These are phyloP conservation scores for Trichoderma parareesei DNA, from an alignment of 495 filamentous ascomycete genomes.

Conservation along the genomic window DNA sequence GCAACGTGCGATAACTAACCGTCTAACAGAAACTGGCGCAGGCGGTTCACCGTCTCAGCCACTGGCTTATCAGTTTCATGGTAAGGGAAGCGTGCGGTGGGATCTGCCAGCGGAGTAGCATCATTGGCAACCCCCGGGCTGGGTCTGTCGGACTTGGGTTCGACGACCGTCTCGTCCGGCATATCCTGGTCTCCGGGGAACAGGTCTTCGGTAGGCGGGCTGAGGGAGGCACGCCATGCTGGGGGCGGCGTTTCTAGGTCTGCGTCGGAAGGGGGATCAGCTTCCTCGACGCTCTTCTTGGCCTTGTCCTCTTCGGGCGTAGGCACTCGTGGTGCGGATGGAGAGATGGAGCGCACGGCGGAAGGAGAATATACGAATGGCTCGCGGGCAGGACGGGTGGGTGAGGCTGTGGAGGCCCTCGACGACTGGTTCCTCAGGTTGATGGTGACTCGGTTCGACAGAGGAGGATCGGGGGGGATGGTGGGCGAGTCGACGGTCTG, in stretches of 20 bases:
- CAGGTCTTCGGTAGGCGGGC: constrained; percentile 29
- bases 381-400: no score
- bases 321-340: constrained; percentile 10
- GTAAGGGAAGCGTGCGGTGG: constrained; percentile 32
- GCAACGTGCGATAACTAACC: constrained; percentile 19
- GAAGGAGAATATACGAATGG: constrained; percentile 19
- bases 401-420: constrained; percentile 37
- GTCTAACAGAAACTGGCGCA: constrained; percentile 31
- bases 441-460: constrained; percentile 44
- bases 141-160: constrained; percentile 20
- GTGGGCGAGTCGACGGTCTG: constrained; percentile 12
- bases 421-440: constrained; percentile 40
- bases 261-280: constrained; percentile 18
- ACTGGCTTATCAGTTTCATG: constrained; percentile 28
- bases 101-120: constrained; percentile 17
- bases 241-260: constrained; percentile 14
- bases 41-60: constrained; percentile 27
- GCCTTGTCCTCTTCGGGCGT: constrained; percentile 20
- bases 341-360: constrained; percentile 20
- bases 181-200: constrained; percentile 19
- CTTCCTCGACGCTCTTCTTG: constrained; percentile 33
- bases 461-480: constrained; percentile 22
- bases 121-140: constrained; percentile 15
- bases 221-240: constrained; percentile 25
- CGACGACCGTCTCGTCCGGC: constrained; percentile 16